A percentile compares a stretch with the other conserved stretches of the same genome.
Evolutionary conservation across 176 grass and related monocot species (phyloP).

Genomic region (Bothriochloa decipiens): DNA sequence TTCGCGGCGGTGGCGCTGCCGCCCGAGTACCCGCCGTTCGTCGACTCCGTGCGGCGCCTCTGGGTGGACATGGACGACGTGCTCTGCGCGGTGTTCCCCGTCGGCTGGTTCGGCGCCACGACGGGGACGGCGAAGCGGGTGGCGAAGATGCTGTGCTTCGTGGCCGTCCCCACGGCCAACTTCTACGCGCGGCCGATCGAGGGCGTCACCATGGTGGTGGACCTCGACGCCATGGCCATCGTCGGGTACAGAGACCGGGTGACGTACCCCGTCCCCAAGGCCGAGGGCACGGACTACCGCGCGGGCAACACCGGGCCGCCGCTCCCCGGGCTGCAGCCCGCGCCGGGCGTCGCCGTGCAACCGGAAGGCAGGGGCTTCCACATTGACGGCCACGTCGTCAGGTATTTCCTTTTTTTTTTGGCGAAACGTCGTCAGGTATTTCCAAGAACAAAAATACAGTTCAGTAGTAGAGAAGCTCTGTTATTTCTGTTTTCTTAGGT

Average conservation of each 20-base stretch:
- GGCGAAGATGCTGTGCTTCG: constrained; percentile 60
- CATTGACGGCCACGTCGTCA: constrained; percentile 53
- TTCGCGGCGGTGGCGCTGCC: constrained; percentile 44
- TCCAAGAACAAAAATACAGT: background rate
- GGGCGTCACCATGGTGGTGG: background rate
- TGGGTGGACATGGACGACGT: constrained; percentile 57
- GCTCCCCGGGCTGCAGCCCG: constrained; percentile 7
- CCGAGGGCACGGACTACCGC: constrained; percentile 66
- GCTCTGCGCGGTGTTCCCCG: constrained; percentile 49
- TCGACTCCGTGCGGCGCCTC: constrained; percentile 43
- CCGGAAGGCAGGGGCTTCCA: constrained; percentile 56
- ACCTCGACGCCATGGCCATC: constrained; percentile 74
- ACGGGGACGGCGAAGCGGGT: constrained; percentile 1
- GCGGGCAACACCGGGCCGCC: constrained; percentile 16
- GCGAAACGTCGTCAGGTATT: constrained; percentile 54
- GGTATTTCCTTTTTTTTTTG: too few species aligned
- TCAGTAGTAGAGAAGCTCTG: background rate
- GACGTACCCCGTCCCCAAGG: constrained; percentile 54
- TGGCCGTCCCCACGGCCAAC: constrained; percentile 31
- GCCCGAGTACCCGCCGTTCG: constrained; percentile 51
- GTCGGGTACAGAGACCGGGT: constrained; percentile 59
- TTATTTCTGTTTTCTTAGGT: background rate
- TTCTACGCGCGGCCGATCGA: too few species aligned
- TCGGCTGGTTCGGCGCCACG: constrained; percentile 63
- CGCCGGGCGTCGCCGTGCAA: constrained; percentile 43